Conservation (phyloP, 2,329 filamentous ascomycete species). For the Thelonectria olida region DNA sequence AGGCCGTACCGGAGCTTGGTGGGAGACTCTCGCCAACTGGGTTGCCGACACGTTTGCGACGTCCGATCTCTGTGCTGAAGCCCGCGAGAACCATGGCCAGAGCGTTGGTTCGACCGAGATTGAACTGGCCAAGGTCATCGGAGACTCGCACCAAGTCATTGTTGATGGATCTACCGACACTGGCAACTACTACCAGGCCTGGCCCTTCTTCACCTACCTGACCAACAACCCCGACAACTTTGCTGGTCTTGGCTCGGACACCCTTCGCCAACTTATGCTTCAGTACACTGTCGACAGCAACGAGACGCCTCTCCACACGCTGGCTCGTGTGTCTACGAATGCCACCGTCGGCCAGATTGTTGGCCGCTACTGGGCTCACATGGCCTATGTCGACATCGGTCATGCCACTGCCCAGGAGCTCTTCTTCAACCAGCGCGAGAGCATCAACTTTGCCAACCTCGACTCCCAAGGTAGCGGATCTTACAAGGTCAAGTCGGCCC, state of each 20-base stretch:
- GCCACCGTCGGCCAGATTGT: slow-evolving; percentile 52
- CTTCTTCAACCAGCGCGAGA: slow-evolving; percentile 47
- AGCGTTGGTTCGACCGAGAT: slow-evolving; percentile 49
- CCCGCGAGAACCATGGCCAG: slow-evolving; percentile 48
- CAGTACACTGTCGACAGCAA: slow-evolving; percentile 56
- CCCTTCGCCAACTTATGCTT: slow-evolving; percentile 53
- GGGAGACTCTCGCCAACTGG: slow-evolving; percentile 61
- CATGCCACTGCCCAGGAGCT: slow-evolving; percentile 50
- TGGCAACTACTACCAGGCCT: slow-evolving; percentile 62
- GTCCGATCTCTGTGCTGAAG: slow-evolving; percentile 51
- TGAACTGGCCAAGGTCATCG: slow-evolving; percentile 55
- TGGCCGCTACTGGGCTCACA: slow-evolving; percentile 60
- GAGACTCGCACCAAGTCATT: slow-evolving; percentile 57
- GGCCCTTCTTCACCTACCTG: slow-evolving; percentile 60
- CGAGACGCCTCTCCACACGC: slow-evolving; percentile 59
- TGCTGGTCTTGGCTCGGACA: slow-evolving; percentile 50
- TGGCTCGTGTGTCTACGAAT: slow-evolving; percentile 49
- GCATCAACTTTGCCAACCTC: slow-evolving; percentile 54
- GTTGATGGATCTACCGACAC: slow-evolving; percentile 53
- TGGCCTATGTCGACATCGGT: slow-evolving; percentile 62
- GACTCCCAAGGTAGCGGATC: slow-evolving; percentile 46
- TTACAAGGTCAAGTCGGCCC: slow-evolving; percentile 54
- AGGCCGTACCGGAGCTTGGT: slow-evolving; percentile 57
- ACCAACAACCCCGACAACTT: slow-evolving; percentile 58
- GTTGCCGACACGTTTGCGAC: slow-evolving; percentile 59